phyloP scores from a whole-genome alignment of 1,284 basidiomycete species.

The Trametes polyzona region DNA sequence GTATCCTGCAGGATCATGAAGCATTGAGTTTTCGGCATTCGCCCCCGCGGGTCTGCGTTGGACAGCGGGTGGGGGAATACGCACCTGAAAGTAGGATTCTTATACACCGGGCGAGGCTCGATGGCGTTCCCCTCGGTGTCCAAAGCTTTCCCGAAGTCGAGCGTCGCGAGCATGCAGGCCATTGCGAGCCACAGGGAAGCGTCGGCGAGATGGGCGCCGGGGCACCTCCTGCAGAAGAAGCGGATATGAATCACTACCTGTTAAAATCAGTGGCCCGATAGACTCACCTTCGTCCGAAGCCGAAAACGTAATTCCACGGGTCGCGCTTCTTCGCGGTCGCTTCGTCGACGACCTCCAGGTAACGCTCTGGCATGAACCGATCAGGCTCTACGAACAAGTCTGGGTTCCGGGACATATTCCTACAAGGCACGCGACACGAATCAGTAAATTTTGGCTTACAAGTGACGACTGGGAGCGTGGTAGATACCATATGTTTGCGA shows the following conservation, averaged over 20 bases:
- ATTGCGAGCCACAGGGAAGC: conserved; percentile 48
- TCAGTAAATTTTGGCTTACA: background rate
- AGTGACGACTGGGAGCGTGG: background rate
- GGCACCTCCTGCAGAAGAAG: conserved; percentile 36
- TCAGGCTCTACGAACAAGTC: conserved; percentile 38
- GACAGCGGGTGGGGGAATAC: too few species aligned
- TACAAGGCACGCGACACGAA: background rate
- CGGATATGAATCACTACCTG: background rate
- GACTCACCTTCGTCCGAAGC: conserved; percentile 28
- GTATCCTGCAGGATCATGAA: background rate
- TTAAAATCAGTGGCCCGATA: background rate
- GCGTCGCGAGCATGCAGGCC: conserved; percentile 45
- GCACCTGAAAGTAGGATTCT: conserved; percentile 45
- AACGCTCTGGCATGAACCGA: conserved; percentile 40
- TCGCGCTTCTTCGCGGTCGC: conserved; percentile 27
- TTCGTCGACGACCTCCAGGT: conserved; percentile 26
- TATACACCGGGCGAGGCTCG: conserved; percentile 41
- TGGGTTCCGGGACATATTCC: conserved; percentile 41
- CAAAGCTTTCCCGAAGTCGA: conserved; percentile 40
- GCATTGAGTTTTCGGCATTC: background rate
- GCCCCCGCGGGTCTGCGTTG: too few species aligned
- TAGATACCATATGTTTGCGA: conserved; percentile 3
- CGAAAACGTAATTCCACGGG: conserved; percentile 35
- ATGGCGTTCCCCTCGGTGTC: conserved; percentile 42
- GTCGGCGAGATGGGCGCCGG: conserved; percentile 47